These are phyloP conservation scores for Lipomyces starkeyi DNA, from an alignment of 805 yeast genomes.

Conservation along the genomic window DNA sequence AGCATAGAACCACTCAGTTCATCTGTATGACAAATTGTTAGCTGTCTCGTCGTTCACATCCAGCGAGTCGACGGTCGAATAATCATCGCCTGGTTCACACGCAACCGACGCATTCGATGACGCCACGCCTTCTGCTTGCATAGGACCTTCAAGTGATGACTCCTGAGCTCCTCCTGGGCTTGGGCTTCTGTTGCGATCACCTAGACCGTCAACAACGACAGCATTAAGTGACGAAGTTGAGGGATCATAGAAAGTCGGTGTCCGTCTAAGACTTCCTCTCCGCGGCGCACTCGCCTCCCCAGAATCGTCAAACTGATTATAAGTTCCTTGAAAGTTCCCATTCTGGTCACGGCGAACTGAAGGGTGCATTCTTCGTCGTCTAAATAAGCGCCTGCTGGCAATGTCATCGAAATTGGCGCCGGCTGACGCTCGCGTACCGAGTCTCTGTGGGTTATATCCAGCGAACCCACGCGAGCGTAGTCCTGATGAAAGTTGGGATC, in stretches of 20 bases:
- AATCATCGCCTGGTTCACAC: conserved; percentile 14
- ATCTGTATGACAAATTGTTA: neutral
- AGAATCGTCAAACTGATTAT: neutral
- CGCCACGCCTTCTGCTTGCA: neutral
- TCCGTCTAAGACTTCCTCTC: neutral
- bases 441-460: neutral
- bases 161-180: conserved; percentile 4
- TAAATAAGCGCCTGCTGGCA: conserved; percentile 3
- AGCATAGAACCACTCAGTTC: neutral
- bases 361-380: conserved; percentile 11
- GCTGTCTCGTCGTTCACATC: neutral
- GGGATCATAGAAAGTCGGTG: neutral
- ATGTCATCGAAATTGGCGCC: conserved; percentile 8
- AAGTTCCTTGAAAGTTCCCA: neutral
- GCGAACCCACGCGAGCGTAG: neutral
- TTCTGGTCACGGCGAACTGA: conserved; percentile 8
- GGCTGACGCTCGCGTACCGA: conserved; percentile 2
- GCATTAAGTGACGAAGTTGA: neutral
- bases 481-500: neutral
- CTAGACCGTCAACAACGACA: conserved; percentile 8
- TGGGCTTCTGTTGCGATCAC: conserved; percentile 17
- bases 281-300: neutral
- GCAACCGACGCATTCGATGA: conserved; percentile 10
- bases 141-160: neutral
- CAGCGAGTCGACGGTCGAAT: neutral